phyloP scores from a whole-genome alignment of 768 basidiomycete species.

The Leccinum longicurvipes region DNA sequence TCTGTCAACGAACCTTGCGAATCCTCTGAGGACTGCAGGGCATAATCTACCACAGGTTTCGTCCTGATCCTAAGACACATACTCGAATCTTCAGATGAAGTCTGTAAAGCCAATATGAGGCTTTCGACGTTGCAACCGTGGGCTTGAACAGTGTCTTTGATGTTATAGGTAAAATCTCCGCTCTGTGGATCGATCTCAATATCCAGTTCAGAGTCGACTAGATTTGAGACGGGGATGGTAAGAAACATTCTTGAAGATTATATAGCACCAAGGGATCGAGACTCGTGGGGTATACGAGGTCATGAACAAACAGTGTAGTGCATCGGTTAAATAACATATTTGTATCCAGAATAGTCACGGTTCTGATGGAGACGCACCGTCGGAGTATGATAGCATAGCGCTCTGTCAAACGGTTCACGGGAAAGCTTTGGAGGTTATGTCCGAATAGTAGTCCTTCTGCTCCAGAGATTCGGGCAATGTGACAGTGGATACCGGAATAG shows the following conservation, averaged over 20 bases:
- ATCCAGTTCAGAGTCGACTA: background rate
- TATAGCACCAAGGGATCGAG: background rate
- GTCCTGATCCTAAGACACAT: background rate
- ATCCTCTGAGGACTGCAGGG: background rate
- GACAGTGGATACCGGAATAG: background rate
- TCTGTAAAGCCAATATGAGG: background rate
- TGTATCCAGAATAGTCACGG: background rate
- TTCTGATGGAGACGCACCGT: background rate
- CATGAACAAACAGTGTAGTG: background rate
- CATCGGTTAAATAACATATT: background rate
- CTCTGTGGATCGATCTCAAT: background rate
- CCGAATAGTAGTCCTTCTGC: background rate
- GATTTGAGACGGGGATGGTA: background rate
- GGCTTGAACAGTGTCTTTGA: background rate
- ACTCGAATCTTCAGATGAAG: background rate
- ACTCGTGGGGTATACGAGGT: background rate
- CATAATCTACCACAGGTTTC: background rate
- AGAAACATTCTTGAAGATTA: constrained; percentile 1
- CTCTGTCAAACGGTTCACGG: background rate
- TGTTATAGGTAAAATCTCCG: background rate
- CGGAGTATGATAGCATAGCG: background rate
- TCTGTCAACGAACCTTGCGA: background rate
- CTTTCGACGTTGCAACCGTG: background rate
- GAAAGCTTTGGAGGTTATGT: background rate
- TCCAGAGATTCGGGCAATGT: background rate